These are phyloP conservation scores for Carex pumila DNA, from an alignment of 176 grass and related monocot species.

Conservation along the genomic window DNA sequence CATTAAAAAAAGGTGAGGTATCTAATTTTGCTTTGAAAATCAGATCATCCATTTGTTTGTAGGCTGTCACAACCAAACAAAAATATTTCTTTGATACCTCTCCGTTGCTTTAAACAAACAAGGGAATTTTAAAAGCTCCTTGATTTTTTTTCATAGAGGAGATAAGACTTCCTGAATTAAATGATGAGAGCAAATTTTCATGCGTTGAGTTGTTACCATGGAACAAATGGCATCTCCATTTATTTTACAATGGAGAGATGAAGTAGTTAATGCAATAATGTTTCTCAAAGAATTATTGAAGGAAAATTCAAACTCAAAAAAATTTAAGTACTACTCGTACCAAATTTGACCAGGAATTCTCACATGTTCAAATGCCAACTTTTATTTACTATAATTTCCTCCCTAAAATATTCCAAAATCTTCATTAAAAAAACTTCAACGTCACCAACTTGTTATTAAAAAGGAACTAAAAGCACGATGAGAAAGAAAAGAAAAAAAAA, in stretches of 20 bases:
- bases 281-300: neutral
- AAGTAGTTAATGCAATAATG: neutral
- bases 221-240: neutral
- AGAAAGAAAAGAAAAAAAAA: neutral
- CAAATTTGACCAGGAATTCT: neutral
- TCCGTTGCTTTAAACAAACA: neutral
- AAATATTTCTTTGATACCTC: neutral
- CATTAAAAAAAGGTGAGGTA: too few species aligned
- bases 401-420: neutral
- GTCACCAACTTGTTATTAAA: neutral
- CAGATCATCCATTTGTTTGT: neutral
- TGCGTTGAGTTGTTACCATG: too few species aligned
- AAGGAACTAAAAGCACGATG: neutral
- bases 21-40: neutral
- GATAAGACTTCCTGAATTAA: too few species aligned
- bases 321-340: neutral
- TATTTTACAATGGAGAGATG: neutral
- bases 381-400: neutral
- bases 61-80: neutral
- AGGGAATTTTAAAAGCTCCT: too few species aligned
- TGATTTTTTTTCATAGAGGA: too few species aligned
- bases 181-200: too few species aligned
- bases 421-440: neutral
- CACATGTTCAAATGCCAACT: neutral
- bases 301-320: neutral